Evolutionary conservation across 129 eudicot species (phyloP).

Genomic region (Artemisia annua): DNA sequence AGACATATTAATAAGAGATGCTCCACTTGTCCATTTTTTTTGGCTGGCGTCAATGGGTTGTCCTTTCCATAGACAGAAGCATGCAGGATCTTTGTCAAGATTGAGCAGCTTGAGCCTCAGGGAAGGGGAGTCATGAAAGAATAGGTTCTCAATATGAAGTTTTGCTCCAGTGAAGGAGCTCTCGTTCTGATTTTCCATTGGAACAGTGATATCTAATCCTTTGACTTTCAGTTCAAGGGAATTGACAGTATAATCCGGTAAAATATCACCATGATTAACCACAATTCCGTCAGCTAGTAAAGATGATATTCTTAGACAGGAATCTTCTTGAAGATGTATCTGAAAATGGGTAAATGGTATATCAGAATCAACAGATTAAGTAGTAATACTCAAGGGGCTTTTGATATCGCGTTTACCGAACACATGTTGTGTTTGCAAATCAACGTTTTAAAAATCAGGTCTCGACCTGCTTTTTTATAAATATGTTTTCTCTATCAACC

Average conservation of each 20-base stretch:
- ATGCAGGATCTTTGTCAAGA: constrained; percentile 92
- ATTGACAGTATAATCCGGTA: constrained; percentile 70
- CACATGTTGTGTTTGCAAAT: too few species aligned
- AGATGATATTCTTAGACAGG: constrained; percentile 88
- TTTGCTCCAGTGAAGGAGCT: constrained; percentile 77
- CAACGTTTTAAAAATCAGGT: too few species aligned
- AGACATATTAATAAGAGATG: constrained; percentile 60
- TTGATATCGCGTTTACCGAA: background rate
- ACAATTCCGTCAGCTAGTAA: constrained; percentile 89
- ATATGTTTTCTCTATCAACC: background rate
- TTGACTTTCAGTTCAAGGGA: constrained; percentile 58
- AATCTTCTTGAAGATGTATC: constrained; percentile 98
- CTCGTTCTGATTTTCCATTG: constrained; percentile 45
- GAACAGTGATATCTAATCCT: constrained; percentile 74
- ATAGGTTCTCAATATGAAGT: constrained; percentile 72
- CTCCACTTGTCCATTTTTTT: constrained; percentile 77
- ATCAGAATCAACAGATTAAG: constrained; percentile 12
- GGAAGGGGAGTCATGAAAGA: constrained; percentile 70
- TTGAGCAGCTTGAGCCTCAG: constrained; percentile 64
- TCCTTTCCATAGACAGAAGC: constrained; percentile 86
- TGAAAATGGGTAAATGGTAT: constrained; percentile 35
- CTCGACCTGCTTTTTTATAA: too few species aligned
- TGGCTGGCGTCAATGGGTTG: constrained; percentile 96
- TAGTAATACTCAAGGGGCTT: background rate
- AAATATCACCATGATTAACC: constrained; percentile 55